Conservation (phyloP, 306 rosid species). For the Amphicarpaea edgeworthii region DNA sequence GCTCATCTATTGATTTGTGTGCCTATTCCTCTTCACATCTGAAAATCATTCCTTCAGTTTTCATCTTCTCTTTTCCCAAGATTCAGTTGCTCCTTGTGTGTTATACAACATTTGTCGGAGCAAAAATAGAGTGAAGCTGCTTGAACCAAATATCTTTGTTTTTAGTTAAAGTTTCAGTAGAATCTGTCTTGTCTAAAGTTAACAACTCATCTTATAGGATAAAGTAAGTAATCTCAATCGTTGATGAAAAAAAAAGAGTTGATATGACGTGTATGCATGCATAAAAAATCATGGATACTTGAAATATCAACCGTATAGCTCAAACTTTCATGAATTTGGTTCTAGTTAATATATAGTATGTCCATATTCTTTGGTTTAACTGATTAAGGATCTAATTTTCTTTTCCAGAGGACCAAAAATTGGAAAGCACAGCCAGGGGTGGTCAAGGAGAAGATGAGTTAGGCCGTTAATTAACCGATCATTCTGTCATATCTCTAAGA, state of each 20-base stretch:
- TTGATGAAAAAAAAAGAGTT: neutral
- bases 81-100: neutral
- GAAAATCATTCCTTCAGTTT: neutral
- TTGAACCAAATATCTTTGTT: neutral
- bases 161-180: neutral
- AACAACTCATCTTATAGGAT: neutral
- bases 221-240: no score
- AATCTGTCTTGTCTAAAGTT: neutral
- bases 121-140: neutral
- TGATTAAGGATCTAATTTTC: conserved; percentile 2
- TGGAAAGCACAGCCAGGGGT: conserved; percentile 38
- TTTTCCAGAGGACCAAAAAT: conserved; percentile 50
- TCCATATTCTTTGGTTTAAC: conserved; percentile 16
- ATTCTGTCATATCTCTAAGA: neutral
- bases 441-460: conserved; percentile 49
- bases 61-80: neutral
- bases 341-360: neutral
- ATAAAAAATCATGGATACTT: neutral
- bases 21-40: neutral
- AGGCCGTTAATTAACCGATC: conserved; percentile 27
- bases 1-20: neutral
- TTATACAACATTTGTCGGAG: conserved; percentile 10
- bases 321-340: neutral
- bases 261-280: neutral
- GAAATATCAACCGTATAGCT: neutral